Conservation (phyloP, 352 stramenopile species). For the Phytophthora citricola region DNA sequence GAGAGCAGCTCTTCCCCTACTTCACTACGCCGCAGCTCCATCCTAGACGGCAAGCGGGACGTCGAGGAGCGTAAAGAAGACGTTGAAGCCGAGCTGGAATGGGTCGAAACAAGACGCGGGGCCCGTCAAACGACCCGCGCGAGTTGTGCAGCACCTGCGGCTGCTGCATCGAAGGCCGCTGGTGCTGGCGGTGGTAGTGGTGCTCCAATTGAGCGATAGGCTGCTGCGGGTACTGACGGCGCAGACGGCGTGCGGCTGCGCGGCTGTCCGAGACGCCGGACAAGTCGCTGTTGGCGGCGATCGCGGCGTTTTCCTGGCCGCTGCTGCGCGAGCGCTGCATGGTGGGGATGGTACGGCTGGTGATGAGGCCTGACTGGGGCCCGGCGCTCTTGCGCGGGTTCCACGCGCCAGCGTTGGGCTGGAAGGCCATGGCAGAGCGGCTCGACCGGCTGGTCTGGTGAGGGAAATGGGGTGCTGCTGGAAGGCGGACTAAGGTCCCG, state of each 20-base stretch:
- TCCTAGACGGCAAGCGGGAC: slow-evolving; percentile 24
- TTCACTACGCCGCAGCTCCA: slow-evolving; percentile 31
- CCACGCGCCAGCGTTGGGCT: slow-evolving; percentile 10
- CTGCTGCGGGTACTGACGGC: slow-evolving; percentile 38
- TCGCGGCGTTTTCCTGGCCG: slow-evolving; percentile 26
- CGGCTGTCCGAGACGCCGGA: slow-evolving; percentile 16
- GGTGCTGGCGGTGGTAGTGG: slow-evolving; percentile 38
- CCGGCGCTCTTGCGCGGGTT: slow-evolving; percentile 9
- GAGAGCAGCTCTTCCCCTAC: slow-evolving; percentile 9
- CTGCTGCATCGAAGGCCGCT: slow-evolving; percentile 11
- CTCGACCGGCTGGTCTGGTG: slow-evolving; percentile 6
- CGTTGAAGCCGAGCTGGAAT: slow-evolving; percentile 2
- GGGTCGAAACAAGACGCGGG: slow-evolving; percentile 24
- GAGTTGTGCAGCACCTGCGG: slow-evolving; percentile 12
- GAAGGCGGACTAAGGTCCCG: slow-evolving; percentile 8
- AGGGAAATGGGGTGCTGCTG: slow-evolving; percentile 15
- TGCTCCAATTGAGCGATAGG: slow-evolving; percentile 45
- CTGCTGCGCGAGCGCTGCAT: slow-evolving; percentile 27
- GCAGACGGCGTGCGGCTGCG: slow-evolving; percentile 27
- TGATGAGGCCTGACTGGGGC: slow-evolving; percentile 10
- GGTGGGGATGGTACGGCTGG: slow-evolving; percentile 25
- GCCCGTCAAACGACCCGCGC: slow-evolving; percentile 17
- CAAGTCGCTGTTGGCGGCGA: slow-evolving; percentile 10
- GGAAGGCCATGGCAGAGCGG: slow-evolving; percentile 25
- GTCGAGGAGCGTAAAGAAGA: slow-evolving; percentile 27